Evolutionary conservation across 2,329 filamentous ascomycete species (phyloP).

Genomic region (Byssochlamys sp.): DNA sequence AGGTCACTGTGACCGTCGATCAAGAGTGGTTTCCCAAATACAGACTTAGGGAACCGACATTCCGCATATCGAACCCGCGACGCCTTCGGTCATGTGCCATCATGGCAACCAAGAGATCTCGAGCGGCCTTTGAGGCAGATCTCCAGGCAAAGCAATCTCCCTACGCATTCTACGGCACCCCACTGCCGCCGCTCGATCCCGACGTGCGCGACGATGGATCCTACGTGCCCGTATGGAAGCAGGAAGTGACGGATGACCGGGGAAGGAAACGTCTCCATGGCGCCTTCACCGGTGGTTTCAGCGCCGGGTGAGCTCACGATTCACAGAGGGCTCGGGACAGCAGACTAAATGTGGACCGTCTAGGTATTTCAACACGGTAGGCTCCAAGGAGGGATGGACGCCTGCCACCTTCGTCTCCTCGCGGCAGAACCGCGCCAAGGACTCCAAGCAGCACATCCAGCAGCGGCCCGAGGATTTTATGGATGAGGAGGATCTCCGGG

Average conservation of each 20-base stretch:
- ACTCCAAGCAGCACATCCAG: constrained; percentile 42
- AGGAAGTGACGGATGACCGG: constrained; percentile 87
- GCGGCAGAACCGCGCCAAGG: constrained; percentile 64
- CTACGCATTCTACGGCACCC: constrained; percentile 72
- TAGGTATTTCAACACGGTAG: constrained; percentile 95
- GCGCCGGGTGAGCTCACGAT: constrained; percentile 65
- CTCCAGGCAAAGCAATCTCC: constrained; percentile 57
- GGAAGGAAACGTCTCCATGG: constrained; percentile 86
- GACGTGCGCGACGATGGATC: constrained; percentile 78
- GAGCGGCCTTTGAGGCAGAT: constrained; percentile 68
- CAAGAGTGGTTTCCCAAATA: too few relatives aligned
- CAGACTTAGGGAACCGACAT: neutral
- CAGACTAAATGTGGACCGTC: constrained; percentile 23
- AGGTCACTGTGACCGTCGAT: neutral
- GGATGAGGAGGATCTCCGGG: constrained; percentile 90
- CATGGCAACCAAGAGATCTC: constrained; percentile 74
- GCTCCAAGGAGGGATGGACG: constrained; percentile 95
- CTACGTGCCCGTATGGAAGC: constrained; percentile 93
- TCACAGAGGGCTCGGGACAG: constrained; percentile 17
- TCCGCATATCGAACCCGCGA: neutral
- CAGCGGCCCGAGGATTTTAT: constrained; percentile 84
- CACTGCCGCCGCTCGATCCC: constrained; percentile 67
- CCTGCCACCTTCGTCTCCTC: constrained; percentile 88
- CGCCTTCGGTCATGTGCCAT: neutral
- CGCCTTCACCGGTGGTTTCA: constrained; percentile 92